phyloP scores from a whole-genome alignment of 2,329 filamentous ascomycete species.

The Sporothrix sp. region DNA sequence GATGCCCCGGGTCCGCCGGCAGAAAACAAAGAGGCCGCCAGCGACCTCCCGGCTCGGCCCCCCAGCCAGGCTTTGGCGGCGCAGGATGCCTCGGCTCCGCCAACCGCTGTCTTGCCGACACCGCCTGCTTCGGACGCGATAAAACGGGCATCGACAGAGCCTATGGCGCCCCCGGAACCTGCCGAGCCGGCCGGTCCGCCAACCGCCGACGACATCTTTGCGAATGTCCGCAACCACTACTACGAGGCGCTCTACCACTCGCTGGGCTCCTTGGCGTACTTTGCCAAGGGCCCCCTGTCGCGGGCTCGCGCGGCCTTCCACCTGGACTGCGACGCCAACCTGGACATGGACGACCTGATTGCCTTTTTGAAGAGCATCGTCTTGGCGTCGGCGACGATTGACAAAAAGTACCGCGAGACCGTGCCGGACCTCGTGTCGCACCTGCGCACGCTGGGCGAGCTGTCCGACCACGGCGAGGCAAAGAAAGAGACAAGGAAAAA shows the following conservation, averaged over 20 bases:
- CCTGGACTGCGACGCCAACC: conserved; percentile 47
- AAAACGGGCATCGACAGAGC: neutral
- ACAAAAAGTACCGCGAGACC: conserved; percentile 71
- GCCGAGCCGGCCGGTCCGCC: conserved; percentile 23
- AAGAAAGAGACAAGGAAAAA: conserved; percentile 8
- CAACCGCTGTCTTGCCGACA: conserved; percentile 1
- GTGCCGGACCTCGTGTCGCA: conserved; percentile 51
- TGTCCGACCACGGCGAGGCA: conserved; percentile 39
- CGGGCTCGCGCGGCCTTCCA: conserved; percentile 63
- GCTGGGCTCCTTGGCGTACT: conserved; percentile 69
- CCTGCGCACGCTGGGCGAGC: conserved; percentile 46
- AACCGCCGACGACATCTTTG: conserved; percentile 44
- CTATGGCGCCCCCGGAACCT: neutral
- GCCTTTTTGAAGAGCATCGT: conserved; percentile 59
- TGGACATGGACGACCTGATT: conserved; percentile 54
- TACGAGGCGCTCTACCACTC: conserved; percentile 53
- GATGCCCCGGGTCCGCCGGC: neutral
- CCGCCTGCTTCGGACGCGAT: conserved; percentile 9
- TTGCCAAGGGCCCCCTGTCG: conserved; percentile 72
- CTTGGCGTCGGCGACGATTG: conserved; percentile 56
- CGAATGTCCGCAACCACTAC: conserved; percentile 49
- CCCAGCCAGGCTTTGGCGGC: neutral
- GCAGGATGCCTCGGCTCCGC: neutral
- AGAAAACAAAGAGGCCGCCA: neutral
- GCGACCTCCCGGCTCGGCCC: conserved; percentile 1